Evolutionary conservation across 2,329 filamentous ascomycete genomes (phyloP).

Genomic region (Ascochyta koolunga): DNA sequence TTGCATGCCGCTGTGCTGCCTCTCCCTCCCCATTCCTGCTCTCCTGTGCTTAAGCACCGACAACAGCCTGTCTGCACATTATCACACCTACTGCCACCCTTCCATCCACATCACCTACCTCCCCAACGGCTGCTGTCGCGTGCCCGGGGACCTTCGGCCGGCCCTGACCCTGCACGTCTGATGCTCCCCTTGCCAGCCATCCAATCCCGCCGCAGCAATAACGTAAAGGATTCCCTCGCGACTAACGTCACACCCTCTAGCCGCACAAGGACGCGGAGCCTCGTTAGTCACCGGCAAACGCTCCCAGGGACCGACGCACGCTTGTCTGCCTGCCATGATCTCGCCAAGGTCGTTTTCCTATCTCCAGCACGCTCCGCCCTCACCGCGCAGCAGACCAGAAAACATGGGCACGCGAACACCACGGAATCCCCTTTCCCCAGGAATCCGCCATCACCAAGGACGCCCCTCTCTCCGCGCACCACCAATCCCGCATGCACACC

Average conservation of each 20-base stretch:
- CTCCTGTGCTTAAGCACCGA: not conserved
- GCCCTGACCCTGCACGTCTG: slow-evolving; percentile 34
- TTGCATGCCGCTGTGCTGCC: slow-evolving; percentile 5
- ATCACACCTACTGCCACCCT: not conserved
- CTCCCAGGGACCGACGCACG: slow-evolving; percentile 23
- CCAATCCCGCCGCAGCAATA: slow-evolving; percentile 46
- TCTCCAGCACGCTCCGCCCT: slow-evolving; percentile 43
- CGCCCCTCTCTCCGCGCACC: slow-evolving; percentile 22
- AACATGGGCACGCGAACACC: slow-evolving; percentile 42
- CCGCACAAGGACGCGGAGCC: slow-evolving; percentile 20
- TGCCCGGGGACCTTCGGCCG: slow-evolving; percentile 31
- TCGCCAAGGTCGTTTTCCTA: slow-evolving; percentile 55
- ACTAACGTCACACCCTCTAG: slow-evolving; percentile 39
- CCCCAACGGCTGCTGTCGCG: slow-evolving; percentile 13
- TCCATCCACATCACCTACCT: too few relatives aligned
- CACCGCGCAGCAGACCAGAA: slow-evolving; percentile 35
- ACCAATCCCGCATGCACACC: slow-evolving; percentile 18
- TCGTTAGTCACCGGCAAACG: slow-evolving; percentile 35
- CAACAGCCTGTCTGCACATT: not conserved
- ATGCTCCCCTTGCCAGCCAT: slow-evolving; percentile 33
- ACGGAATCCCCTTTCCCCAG: slow-evolving; percentile 21
- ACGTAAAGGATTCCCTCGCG: slow-evolving; percentile 41
- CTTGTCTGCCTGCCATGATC: slow-evolving; percentile 47
- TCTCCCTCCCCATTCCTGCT: slow-evolving; percentile 1
- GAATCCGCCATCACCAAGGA: slow-evolving; percentile 17